Percentiles rank a stretch among this genome's conserved stretches.
phyloP scores from a whole-genome alignment of 1,284 basidiomycete species.

The Trametes versicolor region DNA sequence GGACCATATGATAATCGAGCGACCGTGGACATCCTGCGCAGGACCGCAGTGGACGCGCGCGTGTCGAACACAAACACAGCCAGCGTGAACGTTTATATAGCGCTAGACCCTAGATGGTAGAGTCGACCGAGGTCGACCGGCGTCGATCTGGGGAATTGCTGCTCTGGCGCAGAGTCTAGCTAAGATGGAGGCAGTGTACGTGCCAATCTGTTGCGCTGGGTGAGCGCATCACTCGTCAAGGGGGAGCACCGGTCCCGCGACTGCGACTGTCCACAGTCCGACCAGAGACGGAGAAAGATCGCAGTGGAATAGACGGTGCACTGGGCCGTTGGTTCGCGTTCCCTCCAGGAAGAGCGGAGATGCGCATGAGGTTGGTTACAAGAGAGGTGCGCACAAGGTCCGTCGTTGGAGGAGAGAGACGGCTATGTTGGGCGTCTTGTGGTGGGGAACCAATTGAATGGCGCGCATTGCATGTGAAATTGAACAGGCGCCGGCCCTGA shows the following conservation, averaged over 20 bases:
- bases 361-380: neutral
- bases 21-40: neutral
- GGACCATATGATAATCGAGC: neutral
- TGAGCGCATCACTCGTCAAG: slow-evolving; percentile 2
- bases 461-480: slow-evolving; percentile 18
- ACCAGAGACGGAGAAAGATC: neutral
- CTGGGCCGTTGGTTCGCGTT: neutral
- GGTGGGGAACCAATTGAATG: slow-evolving; percentile 8
- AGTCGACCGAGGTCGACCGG: neutral
- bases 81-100: neutral
- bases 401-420: slow-evolving; percentile 9
- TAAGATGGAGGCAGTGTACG: neutral
- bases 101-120: neutral
- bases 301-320: neutral
- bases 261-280: neutral
- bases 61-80: neutral
- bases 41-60: neutral
- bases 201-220: neutral
- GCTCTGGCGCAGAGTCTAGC: neutral
- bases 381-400: neutral
- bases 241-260: neutral
- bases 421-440: slow-evolving; percentile 13
- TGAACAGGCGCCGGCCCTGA: neutral
- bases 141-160: neutral
- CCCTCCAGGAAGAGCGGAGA: neutral